These are phyloP conservation scores for Beauveria brongniartii DNA, from an alignment of 2,329 filamentous ascomycete species.

Conservation along the genomic window DNA sequence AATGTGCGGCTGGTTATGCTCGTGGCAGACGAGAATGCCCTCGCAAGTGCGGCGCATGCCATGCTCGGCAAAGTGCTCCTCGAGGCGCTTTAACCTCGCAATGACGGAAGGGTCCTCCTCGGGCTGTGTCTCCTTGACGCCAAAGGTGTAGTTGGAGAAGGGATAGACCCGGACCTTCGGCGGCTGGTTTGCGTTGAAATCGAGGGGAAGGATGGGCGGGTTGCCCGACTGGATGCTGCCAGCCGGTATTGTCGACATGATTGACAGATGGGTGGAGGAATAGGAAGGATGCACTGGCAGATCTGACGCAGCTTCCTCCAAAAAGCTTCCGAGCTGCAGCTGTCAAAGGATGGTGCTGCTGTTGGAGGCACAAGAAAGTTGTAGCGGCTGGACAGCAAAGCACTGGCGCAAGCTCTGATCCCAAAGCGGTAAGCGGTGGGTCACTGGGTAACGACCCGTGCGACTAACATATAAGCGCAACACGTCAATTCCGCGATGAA, in stretches of 20 bases:
- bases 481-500: background rate
- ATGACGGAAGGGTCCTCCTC: slow-evolving; percentile 96
- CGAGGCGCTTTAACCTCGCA: slow-evolving; percentile 84
- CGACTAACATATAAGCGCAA: background rate
- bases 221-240: slow-evolving; percentile 68
- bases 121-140: slow-evolving; percentile 95
- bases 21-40: slow-evolving; percentile 93
- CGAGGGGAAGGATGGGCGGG: slow-evolving; percentile 68
- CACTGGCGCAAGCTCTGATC: background rate
- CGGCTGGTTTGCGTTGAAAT: slow-evolving; percentile 86
- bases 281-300: background rate
- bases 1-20: slow-evolving; percentile 98
- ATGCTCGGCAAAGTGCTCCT: slow-evolving; percentile 85
- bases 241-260: slow-evolving; percentile 80
- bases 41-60: slow-evolving; percentile 98
- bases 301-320: background rate
- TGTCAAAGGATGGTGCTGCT: slow-evolving; percentile 1
- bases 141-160: slow-evolving; percentile 97
- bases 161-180: slow-evolving; percentile 86
- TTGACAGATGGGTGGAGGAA: background rate
- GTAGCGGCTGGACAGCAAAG: slow-evolving; percentile 7
- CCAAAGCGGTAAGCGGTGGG: slow-evolving; percentile 15
- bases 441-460: background rate
- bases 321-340: background rate
- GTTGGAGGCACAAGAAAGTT: slow-evolving; percentile 3